Evolutionary conservation across 139 green algal species (phyloP).

Genomic region (Zygnema cylindricum): DNA sequence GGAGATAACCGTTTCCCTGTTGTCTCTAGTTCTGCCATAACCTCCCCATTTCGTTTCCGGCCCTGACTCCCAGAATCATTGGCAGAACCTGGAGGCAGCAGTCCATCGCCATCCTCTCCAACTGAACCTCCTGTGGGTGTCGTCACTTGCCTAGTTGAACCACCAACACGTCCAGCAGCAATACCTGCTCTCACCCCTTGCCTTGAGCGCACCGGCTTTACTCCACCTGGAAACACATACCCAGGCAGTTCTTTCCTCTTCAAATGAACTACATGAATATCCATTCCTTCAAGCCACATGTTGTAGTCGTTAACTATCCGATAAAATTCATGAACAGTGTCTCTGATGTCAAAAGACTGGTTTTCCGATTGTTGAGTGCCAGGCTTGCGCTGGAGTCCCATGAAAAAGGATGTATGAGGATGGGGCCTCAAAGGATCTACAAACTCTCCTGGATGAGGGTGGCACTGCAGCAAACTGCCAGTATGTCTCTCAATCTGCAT

Average conservation of each 20-base stretch:
- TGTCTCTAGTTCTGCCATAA: background rate
- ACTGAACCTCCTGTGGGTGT: background rate
- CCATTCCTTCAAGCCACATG: constrained; percentile 71
- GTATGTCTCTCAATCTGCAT: constrained; percentile 70
- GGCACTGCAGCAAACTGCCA: constrained; percentile 64
- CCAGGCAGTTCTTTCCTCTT: constrained; percentile 69
- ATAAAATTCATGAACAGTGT: constrained; percentile 77
- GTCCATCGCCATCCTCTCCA: background rate
- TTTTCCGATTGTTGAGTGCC: background rate
- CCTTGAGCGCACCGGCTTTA: constrained; percentile 12
- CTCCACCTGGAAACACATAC: constrained; percentile 61
- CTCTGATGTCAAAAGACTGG: constrained; percentile 71
- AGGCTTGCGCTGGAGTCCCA: constrained; percentile 77
- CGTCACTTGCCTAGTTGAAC: background rate
- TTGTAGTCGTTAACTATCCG: constrained; percentile 62
- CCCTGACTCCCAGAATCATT: background rate
- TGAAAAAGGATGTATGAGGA: constrained; percentile 69
- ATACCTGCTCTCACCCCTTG: background rate
- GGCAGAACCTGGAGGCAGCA: constrained; percentile 5
- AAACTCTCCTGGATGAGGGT: constrained; percentile 75
- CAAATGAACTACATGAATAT: constrained; percentile 74
- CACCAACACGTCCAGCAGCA: background rate
- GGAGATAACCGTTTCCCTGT: background rate
- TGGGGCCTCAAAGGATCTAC: constrained; percentile 13
- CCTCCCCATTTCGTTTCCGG: background rate